phyloP scores from a whole-genome alignment of 2,329 filamentous ascomycete species.

The Aureobasidium musti region DNA sequence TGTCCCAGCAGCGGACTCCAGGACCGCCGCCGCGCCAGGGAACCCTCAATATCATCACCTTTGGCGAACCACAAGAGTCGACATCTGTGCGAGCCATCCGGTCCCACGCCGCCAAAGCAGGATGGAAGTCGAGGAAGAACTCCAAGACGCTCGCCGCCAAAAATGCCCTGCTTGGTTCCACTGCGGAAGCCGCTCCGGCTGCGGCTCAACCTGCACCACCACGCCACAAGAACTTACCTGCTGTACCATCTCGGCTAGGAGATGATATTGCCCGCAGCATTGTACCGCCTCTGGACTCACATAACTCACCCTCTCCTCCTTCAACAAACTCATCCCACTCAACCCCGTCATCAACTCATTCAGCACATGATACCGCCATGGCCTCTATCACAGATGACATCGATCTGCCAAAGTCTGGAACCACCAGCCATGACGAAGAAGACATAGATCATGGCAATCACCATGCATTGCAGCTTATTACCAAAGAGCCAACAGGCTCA shows the following conservation, averaged over 20 bases:
- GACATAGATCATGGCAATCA: not conserved
- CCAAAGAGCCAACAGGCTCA: not conserved
- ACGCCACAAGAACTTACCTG: conserved; percentile 1
- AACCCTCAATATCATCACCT: conserved; percentile 19
- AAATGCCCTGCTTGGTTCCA: not conserved
- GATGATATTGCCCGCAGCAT: not conserved
- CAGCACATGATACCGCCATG: not conserved
- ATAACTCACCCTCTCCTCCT: not conserved
- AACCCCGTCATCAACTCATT: not conserved
- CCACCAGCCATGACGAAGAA: not conserved
- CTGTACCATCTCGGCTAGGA: not conserved
- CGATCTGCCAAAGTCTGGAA: not conserved
- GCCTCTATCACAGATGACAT: not conserved
- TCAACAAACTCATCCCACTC: not conserved
- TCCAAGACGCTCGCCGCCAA: not conserved
- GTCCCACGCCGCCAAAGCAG: conserved; percentile 13
- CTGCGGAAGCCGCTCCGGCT: conserved; percentile 6
- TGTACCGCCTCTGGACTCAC: not conserved
- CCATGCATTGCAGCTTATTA: not conserved
- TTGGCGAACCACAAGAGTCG: conserved; percentile 12
- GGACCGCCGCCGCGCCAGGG: conserved; percentile 8
- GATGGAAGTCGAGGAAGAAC: conserved; percentile 23
- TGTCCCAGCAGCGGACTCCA: not conserved
- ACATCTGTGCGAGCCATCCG: conserved; percentile 10
- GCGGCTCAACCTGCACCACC: conserved; percentile 5